These are phyloP conservation scores for Sungouiella blattae DNA, from an alignment of 805 yeast genomes.

Conservation along the genomic window DNA sequence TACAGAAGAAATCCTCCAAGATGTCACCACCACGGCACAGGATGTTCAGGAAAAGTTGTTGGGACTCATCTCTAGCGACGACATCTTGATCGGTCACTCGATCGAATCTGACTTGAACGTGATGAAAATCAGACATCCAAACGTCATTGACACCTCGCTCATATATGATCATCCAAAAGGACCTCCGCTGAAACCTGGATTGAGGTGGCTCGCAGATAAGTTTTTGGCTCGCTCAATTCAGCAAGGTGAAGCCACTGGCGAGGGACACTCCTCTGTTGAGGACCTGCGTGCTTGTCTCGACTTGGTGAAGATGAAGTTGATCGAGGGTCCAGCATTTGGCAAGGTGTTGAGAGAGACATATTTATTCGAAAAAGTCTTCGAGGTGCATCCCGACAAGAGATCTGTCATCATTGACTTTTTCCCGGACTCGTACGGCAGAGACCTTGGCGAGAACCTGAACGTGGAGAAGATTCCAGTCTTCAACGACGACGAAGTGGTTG, in stretches of 20 bases:
- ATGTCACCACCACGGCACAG: conserved; percentile 57
- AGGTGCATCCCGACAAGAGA: neutral
- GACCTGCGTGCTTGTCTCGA: conserved; percentile 82
- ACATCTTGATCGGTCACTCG: conserved; percentile 85
- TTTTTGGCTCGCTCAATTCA: conserved; percentile 63
- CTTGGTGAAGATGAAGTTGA: conserved; percentile 64
- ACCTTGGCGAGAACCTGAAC: conserved; percentile 6
- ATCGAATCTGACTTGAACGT: conserved; percentile 78
- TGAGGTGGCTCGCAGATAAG: conserved; percentile 63
- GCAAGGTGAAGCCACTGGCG: conserved; percentile 51
- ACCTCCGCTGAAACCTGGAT: conserved; percentile 73
- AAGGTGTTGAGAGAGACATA: conserved; percentile 21
- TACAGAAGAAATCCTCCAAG: conserved; percentile 60
- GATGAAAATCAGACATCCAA: conserved; percentile 66
- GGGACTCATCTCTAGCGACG: conserved; percentile 47
- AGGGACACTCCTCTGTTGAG: conserved; percentile 76
- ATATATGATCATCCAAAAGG: conserved; percentile 80
- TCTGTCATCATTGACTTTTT: conserved; percentile 25
- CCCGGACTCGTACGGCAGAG: conserved; percentile 15
- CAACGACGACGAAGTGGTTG: conserved; percentile 60
- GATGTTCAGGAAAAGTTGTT: conserved; percentile 66
- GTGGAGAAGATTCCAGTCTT: conserved; percentile 38
- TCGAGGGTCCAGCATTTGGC: conserved; percentile 68
- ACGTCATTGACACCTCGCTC: conserved; percentile 75
- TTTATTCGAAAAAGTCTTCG: conserved; percentile 20